Evolutionary conservation across 192 early-diverging fungal genomes (phyloP).

Genomic region (Spizellomyces punctatus): DNA sequence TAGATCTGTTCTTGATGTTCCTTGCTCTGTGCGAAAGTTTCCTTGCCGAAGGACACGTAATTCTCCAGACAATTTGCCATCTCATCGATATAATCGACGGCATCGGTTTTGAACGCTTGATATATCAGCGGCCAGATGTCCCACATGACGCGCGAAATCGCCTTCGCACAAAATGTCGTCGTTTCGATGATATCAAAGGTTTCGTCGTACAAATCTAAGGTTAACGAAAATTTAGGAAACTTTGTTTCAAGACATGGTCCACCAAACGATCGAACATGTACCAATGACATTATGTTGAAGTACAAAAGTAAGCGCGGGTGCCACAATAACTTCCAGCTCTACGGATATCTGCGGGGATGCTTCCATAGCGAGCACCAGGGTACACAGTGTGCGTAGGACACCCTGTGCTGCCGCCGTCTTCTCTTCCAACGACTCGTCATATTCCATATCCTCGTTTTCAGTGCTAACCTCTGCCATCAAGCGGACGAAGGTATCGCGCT

Average conservation of each 20-base stretch:
- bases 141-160: slow-evolving; percentile 85
- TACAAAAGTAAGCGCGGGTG: slow-evolving; percentile 78
- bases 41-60: slow-evolving; percentile 85
- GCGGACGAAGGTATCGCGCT: slow-evolving; percentile 83
- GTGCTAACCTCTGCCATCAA: slow-evolving; percentile 75
- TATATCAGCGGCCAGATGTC: slow-evolving; percentile 77
- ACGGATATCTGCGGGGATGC: slow-evolving; percentile 75
- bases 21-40: slow-evolving; percentile 67
- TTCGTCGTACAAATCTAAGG: slow-evolving; percentile 79
- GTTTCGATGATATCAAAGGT: slow-evolving; percentile 89
- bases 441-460: slow-evolving; percentile 46
- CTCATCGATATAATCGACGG: slow-evolving; percentile 86
- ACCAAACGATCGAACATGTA: slow-evolving; percentile 20
- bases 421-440: slow-evolving; percentile 70
- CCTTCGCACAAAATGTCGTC: slow-evolving; percentile 81
- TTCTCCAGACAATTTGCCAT: slow-evolving; percentile 92
- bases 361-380: slow-evolving; percentile 82
- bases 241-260: neutral
- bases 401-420: slow-evolving; percentile 90
- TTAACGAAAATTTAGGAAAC: neutral
- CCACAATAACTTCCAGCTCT: slow-evolving; percentile 76
- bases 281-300: slow-evolving; percentile 74
- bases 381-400: slow-evolving; percentile 86
- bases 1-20: slow-evolving; percentile 74
- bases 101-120: slow-evolving; percentile 76